Evolutionary conservation across 2,329 filamentous ascomycete species (phyloP).

Genomic region (Pseudogymnoascus sp.): DNA sequence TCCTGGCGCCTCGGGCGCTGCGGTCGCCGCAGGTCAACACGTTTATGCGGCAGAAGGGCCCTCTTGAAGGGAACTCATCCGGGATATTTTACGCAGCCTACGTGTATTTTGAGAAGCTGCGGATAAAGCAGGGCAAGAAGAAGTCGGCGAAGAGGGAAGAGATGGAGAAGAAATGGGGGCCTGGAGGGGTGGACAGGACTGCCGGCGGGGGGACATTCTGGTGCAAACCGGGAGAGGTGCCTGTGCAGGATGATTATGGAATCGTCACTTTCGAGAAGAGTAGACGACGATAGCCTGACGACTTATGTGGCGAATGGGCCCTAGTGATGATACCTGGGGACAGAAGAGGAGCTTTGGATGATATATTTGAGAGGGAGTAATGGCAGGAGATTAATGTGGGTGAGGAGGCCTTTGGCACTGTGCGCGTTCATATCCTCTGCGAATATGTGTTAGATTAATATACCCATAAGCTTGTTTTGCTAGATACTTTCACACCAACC

Average conservation of each 20-base stretch:
- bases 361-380: not conserved
- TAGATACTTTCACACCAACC: constrained; percentile 1
- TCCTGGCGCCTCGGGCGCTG: constrained; percentile 29
- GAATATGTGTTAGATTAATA: constrained; percentile 2
- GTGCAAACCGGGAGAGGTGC: not conserved
- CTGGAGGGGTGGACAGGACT: not conserved
- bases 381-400: not conserved
- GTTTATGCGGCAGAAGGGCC: constrained; percentile 43
- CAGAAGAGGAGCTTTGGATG: not conserved
- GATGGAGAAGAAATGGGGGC: constrained; percentile 35
- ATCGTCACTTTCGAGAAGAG: not conserved
- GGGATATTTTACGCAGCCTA: constrained; percentile 45
- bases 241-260: not conserved
- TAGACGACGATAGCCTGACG: not conserved
- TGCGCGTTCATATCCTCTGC: constrained; percentile 6
- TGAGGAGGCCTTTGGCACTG: not conserved
- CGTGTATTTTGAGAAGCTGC: constrained; percentile 50
- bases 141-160: constrained; percentile 42
- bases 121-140: constrained; percentile 41
- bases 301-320: not conserved
- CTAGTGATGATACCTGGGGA: constrained; percentile 1
- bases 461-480: constrained; percentile 7
- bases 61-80: constrained; percentile 39
- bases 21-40: constrained; percentile 36
- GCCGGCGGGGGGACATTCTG: not conserved